A percentile compares a stretch with the other conserved stretches of the same genome.
Evolutionary conservation across 2,329 filamentous ascomycete genomes (phyloP).

Genomic region (Plectosphaerella sp.): DNA sequence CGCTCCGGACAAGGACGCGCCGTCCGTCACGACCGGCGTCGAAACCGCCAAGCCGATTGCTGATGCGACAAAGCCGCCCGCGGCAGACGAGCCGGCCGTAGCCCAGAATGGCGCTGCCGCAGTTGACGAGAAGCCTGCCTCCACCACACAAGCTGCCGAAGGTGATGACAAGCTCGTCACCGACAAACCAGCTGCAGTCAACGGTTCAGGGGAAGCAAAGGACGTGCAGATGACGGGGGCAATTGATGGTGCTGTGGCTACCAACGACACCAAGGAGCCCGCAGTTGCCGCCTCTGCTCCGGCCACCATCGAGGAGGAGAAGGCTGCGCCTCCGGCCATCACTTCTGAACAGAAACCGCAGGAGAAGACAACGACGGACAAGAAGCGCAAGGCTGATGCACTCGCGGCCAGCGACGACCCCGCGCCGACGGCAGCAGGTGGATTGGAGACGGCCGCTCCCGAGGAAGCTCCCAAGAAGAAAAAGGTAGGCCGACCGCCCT

Average conservation of each 20-base stretch:
- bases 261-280: constrained; percentile 11
- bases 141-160: constrained; percentile 12
- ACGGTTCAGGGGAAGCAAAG: constrained; percentile 7
- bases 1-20: constrained; percentile 6
- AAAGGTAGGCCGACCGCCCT: constrained; percentile 9
- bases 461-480: constrained; percentile 16
- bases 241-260: constrained; percentile 14
- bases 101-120: background rate
- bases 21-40: background rate
- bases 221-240: constrained; percentile 16
- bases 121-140: constrained; percentile 29
- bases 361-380: constrained; percentile 20
- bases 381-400: constrained; percentile 36
- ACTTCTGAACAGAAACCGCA: constrained; percentile 16
- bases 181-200: constrained; percentile 13
- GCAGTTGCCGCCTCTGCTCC: constrained; percentile 6
- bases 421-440: constrained; percentile 9
- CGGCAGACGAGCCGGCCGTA: constrained; percentile 16
- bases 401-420: constrained; percentile 15
- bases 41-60: background rate
- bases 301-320: constrained; percentile 4
- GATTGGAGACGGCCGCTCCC: no score
- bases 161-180: constrained; percentile 16
- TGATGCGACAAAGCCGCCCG: background rate
- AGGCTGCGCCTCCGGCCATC: constrained; percentile 8